Evolutionary conservation across 768 basidiomycete genomes (phyloP).

Genomic region (Dentipellis sp.): DNA sequence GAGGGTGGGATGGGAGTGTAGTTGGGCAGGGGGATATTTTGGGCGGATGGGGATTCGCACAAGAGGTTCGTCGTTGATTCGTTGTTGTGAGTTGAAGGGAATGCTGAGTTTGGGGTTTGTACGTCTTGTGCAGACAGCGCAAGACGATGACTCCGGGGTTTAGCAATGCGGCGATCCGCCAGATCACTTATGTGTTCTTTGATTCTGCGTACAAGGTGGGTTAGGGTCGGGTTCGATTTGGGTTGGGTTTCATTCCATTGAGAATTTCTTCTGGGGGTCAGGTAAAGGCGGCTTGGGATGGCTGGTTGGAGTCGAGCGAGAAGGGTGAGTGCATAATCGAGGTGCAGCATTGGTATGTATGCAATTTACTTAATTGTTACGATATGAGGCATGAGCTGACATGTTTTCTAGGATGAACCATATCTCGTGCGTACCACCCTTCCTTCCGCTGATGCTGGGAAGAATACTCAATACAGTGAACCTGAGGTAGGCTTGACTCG

Average conservation of each 20-base stretch:
- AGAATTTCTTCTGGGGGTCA: neutral
- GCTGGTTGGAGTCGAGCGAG: neutral
- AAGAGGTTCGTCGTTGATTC: neutral
- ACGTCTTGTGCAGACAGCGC: constrained; percentile 26
- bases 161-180: constrained; percentile 40
- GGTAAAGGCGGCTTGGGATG: neutral
- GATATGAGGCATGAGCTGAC: neutral
- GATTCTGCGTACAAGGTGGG: constrained; percentile 42
- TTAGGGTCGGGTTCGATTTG: neutral
- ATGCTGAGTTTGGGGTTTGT: neutral
- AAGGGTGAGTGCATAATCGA: neutral
- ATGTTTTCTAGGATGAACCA: neutral
- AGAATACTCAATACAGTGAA: neutral
- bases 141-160: constrained; percentile 44
- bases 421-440: neutral
- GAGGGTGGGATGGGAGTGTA: neutral
- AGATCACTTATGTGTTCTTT: constrained; percentile 36
- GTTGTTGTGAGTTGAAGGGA: neutral
- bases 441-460: neutral
- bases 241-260: no score
- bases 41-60: neutral
- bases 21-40: neutral
- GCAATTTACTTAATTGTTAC: neutral
- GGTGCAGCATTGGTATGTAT: neutral
- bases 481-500: constrained; percentile 37